Base-by-base conservation (phyloP, 1,284 basidiomycete species). In the Moniliophthora roreri region DNA sequence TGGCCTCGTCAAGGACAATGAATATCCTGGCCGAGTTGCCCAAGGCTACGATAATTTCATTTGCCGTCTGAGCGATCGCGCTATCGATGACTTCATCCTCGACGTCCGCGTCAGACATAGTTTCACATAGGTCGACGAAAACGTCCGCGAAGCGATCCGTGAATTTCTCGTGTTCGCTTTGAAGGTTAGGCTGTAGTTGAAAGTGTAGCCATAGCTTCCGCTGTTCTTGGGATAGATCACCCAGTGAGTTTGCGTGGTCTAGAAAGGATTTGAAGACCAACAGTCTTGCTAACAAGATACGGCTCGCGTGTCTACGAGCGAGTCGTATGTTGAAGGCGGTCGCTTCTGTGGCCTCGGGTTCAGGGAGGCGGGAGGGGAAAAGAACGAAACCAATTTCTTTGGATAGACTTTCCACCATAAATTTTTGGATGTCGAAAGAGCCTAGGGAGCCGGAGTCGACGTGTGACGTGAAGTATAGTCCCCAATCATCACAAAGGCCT, bases 401-500 rank as follows among this genome's bases (percentile, higher is more conserved):
- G 13, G 20, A 4, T 18, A 39, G 20, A 11, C n/a, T 3, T 20
- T 20, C 9, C 11, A 23, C 4, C 5, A 50, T 24, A 21, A 28
- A 15, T 21, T 50, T 13, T 21, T 46, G 24, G 16, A 50, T 32
- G 39, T 50, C 48, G 8, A 13, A 9, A 3, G 41, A 24, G 4
- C 41, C 39, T 9, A 51, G 50, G 3, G 4, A 16, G 16, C 4
- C 13, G n/a, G 40, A 44, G n/a, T 51, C 50, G 15, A 51, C 39
- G 4, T 18, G 15, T 13, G 50, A 40, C 1, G 50, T 51, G 20
- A 51, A 37, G 23, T 42, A 51, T 18, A 51, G 13, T 26, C 50
- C 50, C 50, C 50, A 51, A 18, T 51, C 16, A 11, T 20, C 40
- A n/a, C 40, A 44, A 13, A 51, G 50, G 28, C 50, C 40, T 45